These are phyloP conservation scores for Kurtzmaniella quercitrusa DNA, from an alignment of 1,139 yeast genomes.

Conservation along the genomic window DNA sequence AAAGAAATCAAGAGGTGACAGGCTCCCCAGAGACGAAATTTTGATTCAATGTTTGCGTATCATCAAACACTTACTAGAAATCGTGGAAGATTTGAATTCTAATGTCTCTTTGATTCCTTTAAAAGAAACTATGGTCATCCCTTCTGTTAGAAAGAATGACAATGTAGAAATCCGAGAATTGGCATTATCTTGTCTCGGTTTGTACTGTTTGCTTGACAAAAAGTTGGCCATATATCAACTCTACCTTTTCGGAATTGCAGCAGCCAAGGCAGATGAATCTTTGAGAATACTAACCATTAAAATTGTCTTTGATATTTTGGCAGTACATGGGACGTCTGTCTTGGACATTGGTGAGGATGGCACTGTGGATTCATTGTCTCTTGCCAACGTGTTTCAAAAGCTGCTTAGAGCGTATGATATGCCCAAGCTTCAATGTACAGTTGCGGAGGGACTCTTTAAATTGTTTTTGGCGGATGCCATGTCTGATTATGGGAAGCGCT, in stretches of 20 bases:
- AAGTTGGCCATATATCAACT: constrained; percentile 59
- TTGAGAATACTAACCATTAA: constrained; percentile 61
- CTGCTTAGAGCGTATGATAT: constrained; percentile 54
- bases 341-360: constrained; percentile 51
- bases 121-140: constrained; percentile 73
- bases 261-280: constrained; percentile 52
- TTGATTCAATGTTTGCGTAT: constrained; percentile 64
- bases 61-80: constrained; percentile 67
- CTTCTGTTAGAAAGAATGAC: constrained; percentile 66
- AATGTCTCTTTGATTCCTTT: constrained; percentile 71
- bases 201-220: constrained; percentile 70
- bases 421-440: constrained; percentile 69
- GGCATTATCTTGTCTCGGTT: constrained; percentile 74
- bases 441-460: constrained; percentile 87
- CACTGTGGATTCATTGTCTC: constrained; percentile 52
- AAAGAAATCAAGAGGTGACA: constrained; percentile 30
- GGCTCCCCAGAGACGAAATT: constrained; percentile 43
- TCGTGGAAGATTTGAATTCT: constrained; percentile 60
- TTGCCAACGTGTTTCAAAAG: constrained; percentile 65
- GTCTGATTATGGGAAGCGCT: constrained; percentile 48
- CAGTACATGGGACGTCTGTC: constrained; percentile 69
- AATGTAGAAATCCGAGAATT: constrained; percentile 54
- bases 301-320: constrained; percentile 72
- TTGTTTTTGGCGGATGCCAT: constrained; percentile 74
- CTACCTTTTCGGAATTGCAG: constrained; percentile 61